Evolutionary conservation across 2,329 filamentous ascomycete species (phyloP).

Genomic region (Magnaporthiopsis rhizophila): DNA sequence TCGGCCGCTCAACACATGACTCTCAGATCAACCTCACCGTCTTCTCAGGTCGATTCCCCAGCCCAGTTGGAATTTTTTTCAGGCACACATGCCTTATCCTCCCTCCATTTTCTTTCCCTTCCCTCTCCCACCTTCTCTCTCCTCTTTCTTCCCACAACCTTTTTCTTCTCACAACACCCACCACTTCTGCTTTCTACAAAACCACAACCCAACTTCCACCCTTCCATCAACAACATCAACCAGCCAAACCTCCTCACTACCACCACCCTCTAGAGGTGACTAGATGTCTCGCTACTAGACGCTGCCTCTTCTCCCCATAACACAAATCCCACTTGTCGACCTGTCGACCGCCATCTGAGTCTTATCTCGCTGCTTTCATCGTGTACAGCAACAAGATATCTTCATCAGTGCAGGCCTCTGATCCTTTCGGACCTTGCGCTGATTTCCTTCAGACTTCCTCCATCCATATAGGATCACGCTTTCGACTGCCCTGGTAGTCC

Average conservation of each 20-base stretch:
- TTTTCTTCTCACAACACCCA: background rate
- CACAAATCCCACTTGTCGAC: background rate
- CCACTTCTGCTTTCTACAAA: background rate
- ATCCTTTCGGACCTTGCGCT: background rate
- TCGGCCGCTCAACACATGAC: background rate
- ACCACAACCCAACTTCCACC: background rate
- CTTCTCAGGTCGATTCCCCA: background rate
- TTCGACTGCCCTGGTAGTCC: background rate
- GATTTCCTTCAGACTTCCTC: background rate
- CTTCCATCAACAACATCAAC: background rate
- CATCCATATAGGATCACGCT: background rate
- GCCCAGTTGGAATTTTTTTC: background rate
- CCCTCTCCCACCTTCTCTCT: background rate
- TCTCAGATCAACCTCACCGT: background rate
- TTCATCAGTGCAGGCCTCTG: background rate
- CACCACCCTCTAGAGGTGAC: background rate
- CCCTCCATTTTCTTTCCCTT: background rate
- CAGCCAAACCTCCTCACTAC: background rate
- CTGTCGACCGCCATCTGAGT: background rate
- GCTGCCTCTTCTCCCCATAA: background rate
- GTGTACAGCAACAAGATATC: background rate
- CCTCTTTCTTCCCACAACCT: background rate
- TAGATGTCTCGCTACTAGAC: background rate
- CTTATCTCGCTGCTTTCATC: background rate
- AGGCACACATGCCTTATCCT: background rate